phyloP scores from a whole-genome alignment of 2,329 filamentous ascomycete species.

The Curvularia sp. region DNA sequence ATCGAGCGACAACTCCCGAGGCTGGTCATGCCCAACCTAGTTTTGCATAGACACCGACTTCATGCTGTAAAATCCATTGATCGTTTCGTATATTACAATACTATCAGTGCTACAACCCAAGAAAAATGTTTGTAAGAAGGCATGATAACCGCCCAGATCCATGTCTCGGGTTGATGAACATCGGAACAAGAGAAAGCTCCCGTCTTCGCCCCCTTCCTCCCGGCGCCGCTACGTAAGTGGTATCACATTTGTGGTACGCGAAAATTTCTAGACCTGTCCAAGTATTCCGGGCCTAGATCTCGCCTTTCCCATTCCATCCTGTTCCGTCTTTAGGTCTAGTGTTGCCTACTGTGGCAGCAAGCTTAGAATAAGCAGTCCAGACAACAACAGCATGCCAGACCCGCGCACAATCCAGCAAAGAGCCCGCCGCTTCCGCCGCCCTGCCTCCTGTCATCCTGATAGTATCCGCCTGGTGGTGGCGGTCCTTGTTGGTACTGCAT shows the following conservation, averaged over 20 bases:
- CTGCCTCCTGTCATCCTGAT: slow-evolving; percentile 44
- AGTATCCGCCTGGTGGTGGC: slow-evolving; percentile 50
- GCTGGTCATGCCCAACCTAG: background rate
- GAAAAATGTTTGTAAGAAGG: background rate
- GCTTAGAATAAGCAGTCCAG: slow-evolving; percentile 59
- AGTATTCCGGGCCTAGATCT: background rate
- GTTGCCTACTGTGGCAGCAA: background rate
- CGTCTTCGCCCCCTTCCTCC: background rate
- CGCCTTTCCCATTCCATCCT: background rate
- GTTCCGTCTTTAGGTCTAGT: background rate
- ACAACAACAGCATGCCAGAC: slow-evolving; percentile 60
- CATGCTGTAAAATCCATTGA: background rate
- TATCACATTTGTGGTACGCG: background rate
- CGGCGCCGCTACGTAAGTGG: background rate
- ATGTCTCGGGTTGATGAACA: slow-evolving; percentile 1
- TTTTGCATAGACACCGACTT: background rate
- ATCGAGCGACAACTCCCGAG: background rate
- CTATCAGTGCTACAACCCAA: background rate
- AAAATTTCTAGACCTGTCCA: background rate
- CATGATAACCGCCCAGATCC: background rate
- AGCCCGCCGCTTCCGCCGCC: slow-evolving; percentile 47
- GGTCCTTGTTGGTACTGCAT: slow-evolving; percentile 47
- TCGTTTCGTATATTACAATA: slow-evolving; percentile 1
- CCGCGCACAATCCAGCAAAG: slow-evolving; percentile 53
- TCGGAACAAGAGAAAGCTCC: slow-evolving; percentile 15